Evolutionary conservation across 1,284 basidiomycete species (phyloP).

Genomic region (Ceratobasidium sp.): DNA sequence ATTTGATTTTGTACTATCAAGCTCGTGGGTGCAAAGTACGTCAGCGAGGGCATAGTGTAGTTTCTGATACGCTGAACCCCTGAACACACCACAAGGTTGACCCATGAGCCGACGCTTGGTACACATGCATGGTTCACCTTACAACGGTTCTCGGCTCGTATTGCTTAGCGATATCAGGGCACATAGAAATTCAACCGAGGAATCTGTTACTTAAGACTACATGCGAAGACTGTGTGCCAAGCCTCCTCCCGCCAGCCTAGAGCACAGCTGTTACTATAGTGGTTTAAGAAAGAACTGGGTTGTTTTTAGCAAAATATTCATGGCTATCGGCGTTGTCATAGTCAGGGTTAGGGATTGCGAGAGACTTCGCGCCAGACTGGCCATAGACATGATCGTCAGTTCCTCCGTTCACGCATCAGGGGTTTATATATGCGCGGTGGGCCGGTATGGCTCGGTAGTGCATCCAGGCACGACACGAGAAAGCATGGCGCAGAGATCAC

Average conservation of each 20-base stretch:
- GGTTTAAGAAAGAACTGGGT: slow-evolving; percentile 23
- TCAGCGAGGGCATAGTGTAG: no score
- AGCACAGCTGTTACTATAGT: not conserved
- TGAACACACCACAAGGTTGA: not conserved
- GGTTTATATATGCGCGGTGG: slow-evolving; percentile 33
- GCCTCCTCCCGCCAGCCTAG: not conserved
- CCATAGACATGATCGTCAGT: slow-evolving; percentile 42
- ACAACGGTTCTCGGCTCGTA: no score
- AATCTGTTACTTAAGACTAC: not conserved
- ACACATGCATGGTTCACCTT: not conserved
- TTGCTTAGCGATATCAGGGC: not conserved
- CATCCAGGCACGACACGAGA: not conserved
- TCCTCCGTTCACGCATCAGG: slow-evolving; percentile 24
- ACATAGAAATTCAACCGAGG: not conserved
- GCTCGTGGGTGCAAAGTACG: no score
- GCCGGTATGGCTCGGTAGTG: not conserved
- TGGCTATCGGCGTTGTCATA: slow-evolving; percentile 27
- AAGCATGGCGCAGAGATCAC: slow-evolving; percentile 10
- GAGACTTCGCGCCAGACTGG: slow-evolving; percentile 24
- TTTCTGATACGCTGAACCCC: no score
- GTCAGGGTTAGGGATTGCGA: slow-evolving; percentile 28
- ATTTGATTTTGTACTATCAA: no score
- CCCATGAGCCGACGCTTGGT: not conserved
- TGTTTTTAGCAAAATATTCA: slow-evolving; percentile 40
- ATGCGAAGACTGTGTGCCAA: not conserved